Percentiles rank a stretch among this genome's conserved stretches.
Evolutionary conservation across 2,329 filamentous ascomycete genomes (phyloP).

Genomic region (Cladophialophora exuberans): DNA sequence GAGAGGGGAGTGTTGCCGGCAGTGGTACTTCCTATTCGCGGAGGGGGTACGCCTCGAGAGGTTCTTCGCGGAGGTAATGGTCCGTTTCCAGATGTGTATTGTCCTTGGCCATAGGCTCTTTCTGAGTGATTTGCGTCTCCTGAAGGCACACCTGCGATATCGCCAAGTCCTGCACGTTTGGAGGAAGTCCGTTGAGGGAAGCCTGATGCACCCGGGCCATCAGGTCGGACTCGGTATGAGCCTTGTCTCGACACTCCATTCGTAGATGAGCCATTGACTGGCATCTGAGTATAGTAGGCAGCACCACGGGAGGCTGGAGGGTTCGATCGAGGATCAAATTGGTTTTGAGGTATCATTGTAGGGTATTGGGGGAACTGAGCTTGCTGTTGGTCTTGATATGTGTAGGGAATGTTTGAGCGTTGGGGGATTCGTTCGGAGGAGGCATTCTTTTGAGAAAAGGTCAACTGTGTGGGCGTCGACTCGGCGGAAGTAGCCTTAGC

Average conservation of each 20-base stretch:
- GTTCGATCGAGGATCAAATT: constrained; percentile 42
- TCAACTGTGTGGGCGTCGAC: constrained; percentile 9
- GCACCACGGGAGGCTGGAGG: constrained; percentile 50
- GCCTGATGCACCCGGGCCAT: constrained; percentile 60
- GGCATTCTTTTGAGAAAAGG: constrained; percentile 17
- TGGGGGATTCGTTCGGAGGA: constrained; percentile 27
- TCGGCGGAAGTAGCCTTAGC: constrained; percentile 14
- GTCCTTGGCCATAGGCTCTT: constrained; percentile 66
- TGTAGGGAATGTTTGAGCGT: constrained; percentile 48
- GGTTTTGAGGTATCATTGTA: constrained; percentile 46
- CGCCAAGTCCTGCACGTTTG: constrained; percentile 53
- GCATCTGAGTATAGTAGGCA: constrained; percentile 49
- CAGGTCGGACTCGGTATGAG: constrained; percentile 60
- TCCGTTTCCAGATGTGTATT: constrained; percentile 60
- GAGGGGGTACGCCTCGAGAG: constrained; percentile 70
- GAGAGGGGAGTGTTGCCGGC: constrained; percentile 30
- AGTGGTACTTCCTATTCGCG: constrained; percentile 32
- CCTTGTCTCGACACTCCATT: constrained; percentile 41
- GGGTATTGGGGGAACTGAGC: constrained; percentile 48
- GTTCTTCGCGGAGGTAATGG: constrained; percentile 74
- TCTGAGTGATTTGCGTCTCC: constrained; percentile 72
- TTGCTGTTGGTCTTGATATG: constrained; percentile 49
- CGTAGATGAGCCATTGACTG: constrained; percentile 44
- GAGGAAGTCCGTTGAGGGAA: constrained; percentile 65
- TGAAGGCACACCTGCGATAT: constrained; percentile 64